Percentiles rank a stretch among this genome's conserved stretches.
phyloP scores from a whole-genome alignment of 257 asterid genomes.

The Jasminum sambac region DNA sequence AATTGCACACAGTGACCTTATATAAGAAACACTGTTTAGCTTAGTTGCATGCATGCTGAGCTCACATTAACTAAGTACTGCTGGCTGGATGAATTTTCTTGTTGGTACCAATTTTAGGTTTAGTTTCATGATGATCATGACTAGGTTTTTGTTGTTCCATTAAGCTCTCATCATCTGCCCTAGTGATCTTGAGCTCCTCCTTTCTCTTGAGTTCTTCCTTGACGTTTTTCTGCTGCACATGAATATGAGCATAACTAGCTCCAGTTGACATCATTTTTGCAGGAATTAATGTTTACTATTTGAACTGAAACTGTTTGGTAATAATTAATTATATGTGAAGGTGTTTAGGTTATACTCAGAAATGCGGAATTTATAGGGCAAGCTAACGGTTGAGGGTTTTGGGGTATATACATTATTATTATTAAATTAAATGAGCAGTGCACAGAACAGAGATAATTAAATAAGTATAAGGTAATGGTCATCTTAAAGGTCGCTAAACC shows the following conservation, averaged over 20 bases:
- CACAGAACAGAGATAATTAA: neutral
- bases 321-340: neutral
- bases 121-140: too few relatives aligned
- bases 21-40: neutral
- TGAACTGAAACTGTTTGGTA: neutral
- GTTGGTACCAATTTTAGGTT: neutral
- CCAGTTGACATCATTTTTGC: neutral
- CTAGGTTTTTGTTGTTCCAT: too few relatives aligned
- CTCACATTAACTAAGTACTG: neutral
- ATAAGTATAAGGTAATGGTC: neutral
- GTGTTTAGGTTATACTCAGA: neutral
- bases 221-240: neutral
- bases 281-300: neutral
- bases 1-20: neutral
- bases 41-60: neutral
- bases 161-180: neutral
- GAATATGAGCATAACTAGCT: neutral
- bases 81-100: neutral
- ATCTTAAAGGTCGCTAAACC: neutral
- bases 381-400: neutral
- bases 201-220: constrained; percentile 1
- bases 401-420: neutral
- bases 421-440: neutral
- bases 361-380: neutral
- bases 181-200: neutral